Evolutionary conservation across 208 protist species (phyloP).

Genomic region (Acanthamoeba quina): DNA sequence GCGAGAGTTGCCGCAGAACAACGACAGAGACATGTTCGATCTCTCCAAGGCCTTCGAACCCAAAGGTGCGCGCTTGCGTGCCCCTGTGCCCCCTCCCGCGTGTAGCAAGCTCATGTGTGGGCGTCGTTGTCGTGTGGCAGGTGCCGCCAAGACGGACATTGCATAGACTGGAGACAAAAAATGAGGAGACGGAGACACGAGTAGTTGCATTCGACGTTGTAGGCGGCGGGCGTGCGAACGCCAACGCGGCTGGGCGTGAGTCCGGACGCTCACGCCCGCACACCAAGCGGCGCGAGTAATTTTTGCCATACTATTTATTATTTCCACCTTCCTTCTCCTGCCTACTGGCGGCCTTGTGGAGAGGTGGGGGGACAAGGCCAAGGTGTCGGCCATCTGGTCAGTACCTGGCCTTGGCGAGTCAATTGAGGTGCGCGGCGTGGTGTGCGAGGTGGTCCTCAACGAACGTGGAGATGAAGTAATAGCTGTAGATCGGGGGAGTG

Average conservation of each 20-base stretch:
- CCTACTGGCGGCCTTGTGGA: too few species aligned
- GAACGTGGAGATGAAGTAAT: constrained; percentile 89
- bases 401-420: constrained; percentile 32
- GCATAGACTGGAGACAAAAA: neutral
- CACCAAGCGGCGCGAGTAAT: too few species aligned
- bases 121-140: neutral
- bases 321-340: too few species aligned
- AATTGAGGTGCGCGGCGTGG: constrained; percentile 65
- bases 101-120: neutral
- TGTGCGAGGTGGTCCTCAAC: constrained; percentile 85
- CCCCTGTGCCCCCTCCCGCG: neutral
- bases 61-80: neutral
- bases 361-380: too few species aligned
- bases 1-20: constrained; percentile 57
- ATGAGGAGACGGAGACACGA: too few species aligned
- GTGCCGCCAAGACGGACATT: constrained; percentile 1
- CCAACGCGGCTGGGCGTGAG: too few species aligned
- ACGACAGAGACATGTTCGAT: constrained; percentile 73
- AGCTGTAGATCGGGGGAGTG: constrained; percentile 76
- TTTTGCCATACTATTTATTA: too few species aligned
- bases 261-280: too few species aligned
- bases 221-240: too few species aligned
- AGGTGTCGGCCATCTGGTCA: neutral
- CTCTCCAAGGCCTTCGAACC: constrained; percentile 55
- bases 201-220: too few species aligned